Evolutionary conservation across 352 stramenopile species (phyloP).

Genomic region (Saprolegnia parasitica): DNA sequence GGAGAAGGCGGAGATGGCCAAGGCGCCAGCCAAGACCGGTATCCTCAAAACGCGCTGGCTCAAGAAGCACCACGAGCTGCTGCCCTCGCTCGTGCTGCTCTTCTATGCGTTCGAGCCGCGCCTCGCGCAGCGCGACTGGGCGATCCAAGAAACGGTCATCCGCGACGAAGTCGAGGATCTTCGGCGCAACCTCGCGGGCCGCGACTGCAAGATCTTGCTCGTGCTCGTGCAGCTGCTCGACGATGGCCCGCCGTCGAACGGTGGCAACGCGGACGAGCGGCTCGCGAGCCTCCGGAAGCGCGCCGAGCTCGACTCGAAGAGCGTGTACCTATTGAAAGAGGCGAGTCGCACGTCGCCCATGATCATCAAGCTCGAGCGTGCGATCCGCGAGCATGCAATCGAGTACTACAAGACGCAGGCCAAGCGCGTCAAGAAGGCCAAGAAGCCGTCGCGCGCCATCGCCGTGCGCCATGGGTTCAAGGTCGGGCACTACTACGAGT

Average conservation of each 20-base stretch:
- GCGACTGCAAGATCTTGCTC: slow-evolving; percentile 74
- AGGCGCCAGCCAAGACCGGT: slow-evolving; percentile 33
- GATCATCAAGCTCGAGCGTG: slow-evolving; percentile 67
- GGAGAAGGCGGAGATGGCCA: slow-evolving; percentile 37
- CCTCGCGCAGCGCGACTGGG: slow-evolving; percentile 66
- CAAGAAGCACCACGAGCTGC: slow-evolving; percentile 81
- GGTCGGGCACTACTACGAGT: slow-evolving; percentile 87
- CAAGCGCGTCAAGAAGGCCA: slow-evolving; percentile 85
- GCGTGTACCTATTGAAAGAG: slow-evolving; percentile 65
- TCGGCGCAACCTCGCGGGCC: slow-evolving; percentile 47
- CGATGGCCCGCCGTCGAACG: slow-evolving; percentile 41
- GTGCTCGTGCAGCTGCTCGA: slow-evolving; percentile 79
- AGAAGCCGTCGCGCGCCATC: slow-evolving; percentile 63
- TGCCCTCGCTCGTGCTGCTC: slow-evolving; percentile 73
- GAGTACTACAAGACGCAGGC: slow-evolving; percentile 87
- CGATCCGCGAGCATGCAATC: slow-evolving; percentile 65
- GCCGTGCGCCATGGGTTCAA: slow-evolving; percentile 82
- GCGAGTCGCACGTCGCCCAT: slow-evolving; percentile 50
- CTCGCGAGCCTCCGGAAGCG: slow-evolving; percentile 58
- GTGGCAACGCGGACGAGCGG: slow-evolving; percentile 66
- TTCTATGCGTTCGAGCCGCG: slow-evolving; percentile 83
- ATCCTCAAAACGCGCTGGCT: slow-evolving; percentile 78
- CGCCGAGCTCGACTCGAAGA: slow-evolving; percentile 72
- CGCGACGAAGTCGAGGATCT: slow-evolving; percentile 74
- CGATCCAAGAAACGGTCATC: slow-evolving; percentile 56